Evolutionary conservation across 2,329 filamentous ascomycete species (phyloP), one percentile per base, ranked within the genome.

Genomic region (Alternaria sp.): DNA sequence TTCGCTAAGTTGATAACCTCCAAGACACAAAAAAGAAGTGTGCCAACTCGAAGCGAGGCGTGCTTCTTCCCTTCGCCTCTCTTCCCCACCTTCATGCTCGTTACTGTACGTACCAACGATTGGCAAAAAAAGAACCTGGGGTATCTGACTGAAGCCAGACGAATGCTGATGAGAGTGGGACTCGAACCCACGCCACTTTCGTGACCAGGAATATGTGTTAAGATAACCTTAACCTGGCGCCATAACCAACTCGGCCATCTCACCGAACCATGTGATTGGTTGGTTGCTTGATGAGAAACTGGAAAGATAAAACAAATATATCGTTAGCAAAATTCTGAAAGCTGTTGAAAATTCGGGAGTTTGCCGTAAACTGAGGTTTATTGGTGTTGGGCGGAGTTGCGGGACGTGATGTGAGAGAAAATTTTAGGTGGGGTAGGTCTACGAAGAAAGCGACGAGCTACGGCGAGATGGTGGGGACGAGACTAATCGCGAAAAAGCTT

Each of bases 111-210:
- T 6, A 36, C 32, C 1, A 36, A 14, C 16, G 9, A 18, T 16
- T 12, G 14, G 5, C 11, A 36, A 38, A 38, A 38, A 38, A 38
- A n/a, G 16, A 38, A n/a, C 34, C 34, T 38, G 16, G 34, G 34
- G 3, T 38, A 38, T 38, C 34, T 38, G 34, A 30, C 54, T 52
- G 26, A 58, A 30, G 57, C 52, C 58, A 64, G 70, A 77, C 72
- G 69, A 75, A 76, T 74, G 59, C 54, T 78, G 75, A 78, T 75
- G 73, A 76, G 75, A 77, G 73, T 75, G 74, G 74, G 75, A 78
- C 74, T 77, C 69, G 74, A 77, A 77, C 75, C 74, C 75, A 75
- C 75, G 75, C 75, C 73, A 75, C 71, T 76, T 76, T 74, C 75
- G 72, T 75, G 73, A 77, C 74, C 72, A 77, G 75, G 73, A 75